Conservation (phyloP, 1,284 basidiomycete genomes). For the Boletus sp. region DNA sequence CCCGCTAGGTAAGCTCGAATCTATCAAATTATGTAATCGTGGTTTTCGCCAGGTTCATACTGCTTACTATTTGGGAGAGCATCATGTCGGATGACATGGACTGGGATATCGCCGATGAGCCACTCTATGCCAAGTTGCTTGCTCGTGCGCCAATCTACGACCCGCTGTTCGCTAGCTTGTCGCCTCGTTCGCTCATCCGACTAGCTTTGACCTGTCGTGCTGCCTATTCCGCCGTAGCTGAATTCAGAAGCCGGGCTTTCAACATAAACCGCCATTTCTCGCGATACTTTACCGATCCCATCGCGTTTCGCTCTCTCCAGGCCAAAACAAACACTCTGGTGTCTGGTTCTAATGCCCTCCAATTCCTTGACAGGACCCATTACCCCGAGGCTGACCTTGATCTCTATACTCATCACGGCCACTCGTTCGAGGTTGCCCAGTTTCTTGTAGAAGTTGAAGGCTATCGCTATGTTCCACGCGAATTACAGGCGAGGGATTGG, state of each 20-base stretch:
- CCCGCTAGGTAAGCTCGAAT: too few species aligned
- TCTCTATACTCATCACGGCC: slow-evolving; percentile 37
- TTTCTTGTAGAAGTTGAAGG: slow-evolving; percentile 31
- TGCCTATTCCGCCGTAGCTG: slow-evolving; percentile 2
- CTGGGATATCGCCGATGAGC: background rate
- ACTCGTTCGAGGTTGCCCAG: slow-evolving; percentile 24
- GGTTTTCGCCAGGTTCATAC: too few species aligned
- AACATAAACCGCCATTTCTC: slow-evolving; percentile 29
- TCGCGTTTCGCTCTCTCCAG: slow-evolving; percentile 43
- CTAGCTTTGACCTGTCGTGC: slow-evolving; percentile 19
- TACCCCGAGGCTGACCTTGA: slow-evolving; percentile 49
- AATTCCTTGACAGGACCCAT: slow-evolving; percentile 42
- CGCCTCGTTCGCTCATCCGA: slow-evolving; percentile 16
- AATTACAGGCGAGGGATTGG: slow-evolving; percentile 13
- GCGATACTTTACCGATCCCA: slow-evolving; percentile 26
- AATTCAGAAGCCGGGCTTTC: slow-evolving; percentile 20
- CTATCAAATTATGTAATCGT: too few species aligned
- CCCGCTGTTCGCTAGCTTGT: slow-evolving; percentile 15
- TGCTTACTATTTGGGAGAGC: too few species aligned
- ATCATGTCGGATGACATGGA: too few species aligned
- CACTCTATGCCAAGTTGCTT: slow-evolving; percentile 7
- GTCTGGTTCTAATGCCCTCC: slow-evolving; percentile 48
- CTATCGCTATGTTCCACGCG: slow-evolving; percentile 25
- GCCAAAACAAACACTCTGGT: slow-evolving; percentile 41
- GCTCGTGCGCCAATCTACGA: slow-evolving; percentile 23